Conservation (phyloP, 163 green algal species). For the Chlamydomonas reinhardtii region DNA sequence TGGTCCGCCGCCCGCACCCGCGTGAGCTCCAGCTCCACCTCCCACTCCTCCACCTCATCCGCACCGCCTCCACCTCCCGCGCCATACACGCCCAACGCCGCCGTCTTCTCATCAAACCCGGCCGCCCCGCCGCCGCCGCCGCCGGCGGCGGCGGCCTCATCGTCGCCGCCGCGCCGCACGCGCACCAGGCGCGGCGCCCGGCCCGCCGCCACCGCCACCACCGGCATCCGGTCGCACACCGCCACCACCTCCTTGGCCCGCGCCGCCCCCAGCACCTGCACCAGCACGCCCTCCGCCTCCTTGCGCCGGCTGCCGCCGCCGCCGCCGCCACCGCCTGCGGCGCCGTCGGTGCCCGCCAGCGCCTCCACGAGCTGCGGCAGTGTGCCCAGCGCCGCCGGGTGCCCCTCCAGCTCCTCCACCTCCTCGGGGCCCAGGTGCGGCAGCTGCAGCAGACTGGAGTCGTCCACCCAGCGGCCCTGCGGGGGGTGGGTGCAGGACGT, state of each 20-base stretch:
- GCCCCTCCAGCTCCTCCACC: slow-evolving; percentile 48
- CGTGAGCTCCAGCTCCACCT: slow-evolving; percentile 69
- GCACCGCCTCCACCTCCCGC: background rate
- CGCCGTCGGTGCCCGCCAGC: slow-evolving; percentile 33
- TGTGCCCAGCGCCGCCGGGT: slow-evolving; percentile 24
- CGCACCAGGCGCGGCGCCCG: slow-evolving; percentile 37
- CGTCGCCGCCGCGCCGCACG: slow-evolving; percentile 8
- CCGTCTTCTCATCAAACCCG: background rate
- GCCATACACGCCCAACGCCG: background rate
- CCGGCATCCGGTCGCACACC: slow-evolving; percentile 72
- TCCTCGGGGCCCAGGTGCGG: slow-evolving; percentile 65
- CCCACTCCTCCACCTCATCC: slow-evolving; percentile 54
- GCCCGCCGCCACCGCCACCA: slow-evolving; percentile 57
- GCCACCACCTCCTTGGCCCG: slow-evolving; percentile 51
- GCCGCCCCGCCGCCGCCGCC: background rate
- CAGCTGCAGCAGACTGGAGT: slow-evolving; percentile 72
- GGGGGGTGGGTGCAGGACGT: background rate
- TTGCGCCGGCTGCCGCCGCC: background rate
- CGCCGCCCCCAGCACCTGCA: slow-evolving; percentile 44
- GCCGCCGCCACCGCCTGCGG: background rate
- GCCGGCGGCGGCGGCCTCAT: background rate
- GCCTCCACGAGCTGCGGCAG: slow-evolving; percentile 68
- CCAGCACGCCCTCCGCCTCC: slow-evolving; percentile 17
- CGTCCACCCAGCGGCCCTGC: slow-evolving; percentile 81
- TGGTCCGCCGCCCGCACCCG: slow-evolving; percentile 31